A percentile compares a stretch with the other conserved stretches of the same genome.
phyloP scores from a whole-genome alignment of 2,329 filamentous ascomycete species.

The Cytospora leucostoma region DNA sequence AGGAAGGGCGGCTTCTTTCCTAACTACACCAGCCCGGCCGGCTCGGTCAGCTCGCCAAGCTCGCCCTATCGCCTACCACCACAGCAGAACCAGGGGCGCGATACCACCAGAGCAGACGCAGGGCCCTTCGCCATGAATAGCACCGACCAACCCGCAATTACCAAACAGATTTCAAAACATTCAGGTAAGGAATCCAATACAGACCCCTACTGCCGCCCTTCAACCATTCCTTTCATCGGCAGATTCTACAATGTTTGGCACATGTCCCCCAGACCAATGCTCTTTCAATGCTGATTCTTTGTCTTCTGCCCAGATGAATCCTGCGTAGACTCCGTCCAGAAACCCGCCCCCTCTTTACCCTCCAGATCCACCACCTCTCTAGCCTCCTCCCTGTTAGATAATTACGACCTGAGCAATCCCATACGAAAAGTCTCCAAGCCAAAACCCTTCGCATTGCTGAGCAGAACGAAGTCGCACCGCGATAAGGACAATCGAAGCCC shows the following conservation, averaged over 20 bases:
- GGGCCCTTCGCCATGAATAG: constrained; percentile 27
- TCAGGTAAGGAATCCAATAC: constrained; percentile 34
- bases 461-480: constrained; percentile 53
- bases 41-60: constrained; percentile 47
- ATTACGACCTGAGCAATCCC: constrained; percentile 43
- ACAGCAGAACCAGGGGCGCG: constrained; percentile 30
- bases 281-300: constrained; percentile 25
- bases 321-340: constrained; percentile 41
- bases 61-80: constrained; percentile 40
- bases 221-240: not conserved
- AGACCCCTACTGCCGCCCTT: not conserved
- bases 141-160: constrained; percentile 34
- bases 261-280: constrained; percentile 17
- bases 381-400: constrained; percentile 44
- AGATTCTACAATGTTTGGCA: not conserved
- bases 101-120: constrained; percentile 30
- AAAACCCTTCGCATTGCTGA: constrained; percentile 56
- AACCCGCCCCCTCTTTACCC: constrained; percentile 44
- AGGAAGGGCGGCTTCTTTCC: constrained; percentile 52
- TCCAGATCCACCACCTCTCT: constrained; percentile 56
- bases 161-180: constrained; percentile 36
- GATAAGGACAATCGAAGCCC: constrained; percentile 48
- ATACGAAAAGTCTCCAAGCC: constrained; percentile 51
- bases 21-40: constrained; percentile 51
- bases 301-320: constrained; percentile 34